A percentile compares a stretch with the other conserved stretches of the same genome.
These are phyloP conservation scores for Aspergillus alliaceus DNA, from an alignment of 2,329 filamentous ascomycete genomes.

Conservation along the genomic window DNA sequence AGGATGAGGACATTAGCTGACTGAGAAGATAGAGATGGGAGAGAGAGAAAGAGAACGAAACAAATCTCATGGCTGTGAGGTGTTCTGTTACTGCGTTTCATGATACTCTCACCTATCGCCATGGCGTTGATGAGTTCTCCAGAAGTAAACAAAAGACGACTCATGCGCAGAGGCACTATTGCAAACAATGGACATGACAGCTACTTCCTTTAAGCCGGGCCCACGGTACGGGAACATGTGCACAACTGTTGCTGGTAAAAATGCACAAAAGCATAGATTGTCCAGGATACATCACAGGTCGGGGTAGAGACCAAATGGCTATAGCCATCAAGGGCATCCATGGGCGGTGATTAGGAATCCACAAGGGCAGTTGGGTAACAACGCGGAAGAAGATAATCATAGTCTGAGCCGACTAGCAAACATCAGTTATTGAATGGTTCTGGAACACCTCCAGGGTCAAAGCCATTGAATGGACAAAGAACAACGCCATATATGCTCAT, in stretches of 20 bases:
- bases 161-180: neutral
- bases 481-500: conserved; percentile 42
- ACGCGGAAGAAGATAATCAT: neutral
- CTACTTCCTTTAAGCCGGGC: neutral
- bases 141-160: neutral
- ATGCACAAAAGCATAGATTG: neutral
- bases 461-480: conserved; percentile 24
- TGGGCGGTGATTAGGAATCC: neutral
- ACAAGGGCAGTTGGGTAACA: neutral
- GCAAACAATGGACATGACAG: neutral
- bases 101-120: neutral
- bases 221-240: too few relatives aligned
- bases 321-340: neutral
- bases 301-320: neutral
- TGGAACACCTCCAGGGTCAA: conserved; percentile 13
- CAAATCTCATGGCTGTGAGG: neutral
- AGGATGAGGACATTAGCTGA: neutral
- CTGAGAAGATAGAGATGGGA: neutral
- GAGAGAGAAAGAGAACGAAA: neutral
- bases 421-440: conserved; percentile 24
- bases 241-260: neutral
- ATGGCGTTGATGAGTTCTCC: neutral
- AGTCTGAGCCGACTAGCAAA: conserved; percentile 8
- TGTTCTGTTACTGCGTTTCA: neutral
- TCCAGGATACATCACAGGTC: neutral